Base-by-base conservation (phyloP, 208 protist species). In the Trypanosoma conorhini region DNA sequence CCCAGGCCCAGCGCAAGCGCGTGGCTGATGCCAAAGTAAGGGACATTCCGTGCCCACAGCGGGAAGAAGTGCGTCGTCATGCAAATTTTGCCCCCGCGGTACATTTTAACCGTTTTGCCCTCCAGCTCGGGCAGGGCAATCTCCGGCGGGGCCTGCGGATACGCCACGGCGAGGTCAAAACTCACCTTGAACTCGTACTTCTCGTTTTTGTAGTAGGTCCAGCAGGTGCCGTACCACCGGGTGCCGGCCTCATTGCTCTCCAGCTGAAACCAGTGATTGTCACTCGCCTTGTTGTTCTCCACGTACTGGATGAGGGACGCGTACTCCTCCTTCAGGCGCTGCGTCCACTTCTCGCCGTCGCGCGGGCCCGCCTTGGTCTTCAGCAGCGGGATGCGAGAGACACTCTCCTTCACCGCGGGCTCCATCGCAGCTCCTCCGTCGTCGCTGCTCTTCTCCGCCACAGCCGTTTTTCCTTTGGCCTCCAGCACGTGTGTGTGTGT, bases 31-130 rank as follows among this genome's bases (percentile, higher is more conserved):
- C 98, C 98, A 83, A 99, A 99, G 69, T 97, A 92, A 40, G 98
- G 98, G 51, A 96, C 91, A 73, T 99, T 99, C 60, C 91, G 85
- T 15, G 95, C 88, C 98, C 98, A 99, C 5, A 99, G 70, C 10
- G 98, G 98, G 46, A 99, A 96, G 77, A 99, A 99, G 72, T 99
- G 98, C 33, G 95, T 92, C 31, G 96, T 99, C 75, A 99, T 95
- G 82, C 98, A 99, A 62, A 99, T 99, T 72, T 98, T 99, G 38
- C 98, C 98, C 15, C 98, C 98, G 40, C 97, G 85, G 81, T 99
- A 99, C 98, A 99, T 99, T 83, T 99, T 99, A 51, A 97, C 93
- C 9, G 98, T 99, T 81, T 99, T 99, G 21, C 95, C 96, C 26
- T 99, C 98, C 44, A 99, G 77, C 81, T 99, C 97, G 22, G 98